Conservation (phyloP, 371 early-diverging fungal genomes). For the Rhizopus arrhizus region DNA sequence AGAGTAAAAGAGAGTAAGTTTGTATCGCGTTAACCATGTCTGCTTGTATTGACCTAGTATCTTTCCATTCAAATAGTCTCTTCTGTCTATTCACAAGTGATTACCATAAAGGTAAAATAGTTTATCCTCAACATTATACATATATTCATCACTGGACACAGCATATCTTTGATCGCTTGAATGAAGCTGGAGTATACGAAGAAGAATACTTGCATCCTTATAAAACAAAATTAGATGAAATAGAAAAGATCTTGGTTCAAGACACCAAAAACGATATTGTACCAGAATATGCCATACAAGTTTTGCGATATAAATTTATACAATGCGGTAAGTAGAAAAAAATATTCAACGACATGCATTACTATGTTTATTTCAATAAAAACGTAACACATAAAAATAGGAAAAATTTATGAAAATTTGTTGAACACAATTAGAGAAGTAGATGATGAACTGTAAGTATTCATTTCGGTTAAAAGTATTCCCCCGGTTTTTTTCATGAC, state of each 20-base stretch:
- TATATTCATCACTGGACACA: conserved; percentile 14
- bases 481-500: neutral
- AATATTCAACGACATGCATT: neutral
- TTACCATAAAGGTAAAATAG: conserved; percentile 70
- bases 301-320: conserved; percentile 36
- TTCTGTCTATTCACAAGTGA: conserved; percentile 77
- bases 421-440: conserved; percentile 46
- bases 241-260: conserved; percentile 36
- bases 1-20: conserved; percentile 69
- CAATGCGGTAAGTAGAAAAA: conserved; percentile 43
- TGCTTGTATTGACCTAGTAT: conserved; percentile 29
- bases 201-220: conserved; percentile 49
- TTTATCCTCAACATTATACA: neutral
- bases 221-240: conserved; percentile 39
- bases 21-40: neutral
- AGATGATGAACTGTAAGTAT: conserved; percentile 45
- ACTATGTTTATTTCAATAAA: neutral
- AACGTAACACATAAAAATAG: conserved; percentile 23
- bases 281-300: conserved; percentile 37
- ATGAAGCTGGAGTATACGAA: conserved; percentile 71
- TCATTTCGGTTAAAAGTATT: neutral
- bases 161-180: conserved; percentile 74
- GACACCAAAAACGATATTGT: conserved; percentile 32
- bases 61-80: conserved; percentile 52
- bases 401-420: conserved; percentile 33